phyloP scores from a whole-genome alignment of 306 rosid genomes.

The Quercus robur region DNA sequence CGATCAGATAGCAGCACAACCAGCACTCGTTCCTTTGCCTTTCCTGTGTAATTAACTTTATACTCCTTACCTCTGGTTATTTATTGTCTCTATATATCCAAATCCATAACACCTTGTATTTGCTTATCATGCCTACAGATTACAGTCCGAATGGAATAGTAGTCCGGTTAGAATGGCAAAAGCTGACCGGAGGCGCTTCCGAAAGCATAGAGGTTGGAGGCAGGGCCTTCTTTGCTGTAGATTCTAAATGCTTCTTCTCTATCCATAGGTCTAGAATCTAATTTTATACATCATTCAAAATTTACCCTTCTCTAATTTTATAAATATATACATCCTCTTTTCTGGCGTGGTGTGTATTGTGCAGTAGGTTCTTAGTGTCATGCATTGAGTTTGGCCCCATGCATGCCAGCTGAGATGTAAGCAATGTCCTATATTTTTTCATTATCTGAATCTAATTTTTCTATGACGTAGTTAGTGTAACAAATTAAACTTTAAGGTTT shows the following conservation, averaged over 20 bases:
- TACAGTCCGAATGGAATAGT: slow-evolving; percentile 77
- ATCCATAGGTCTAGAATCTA: slow-evolving; percentile 33
- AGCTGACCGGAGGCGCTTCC: slow-evolving; percentile 46
- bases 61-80: not conserved
- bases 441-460: not conserved
- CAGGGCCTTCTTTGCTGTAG: slow-evolving; percentile 79
- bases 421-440: slow-evolving; percentile 3
- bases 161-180: slow-evolving; percentile 92
- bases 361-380: slow-evolving; percentile 38
- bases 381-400: slow-evolving; percentile 4
- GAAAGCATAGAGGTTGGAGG: slow-evolving; percentile 66
- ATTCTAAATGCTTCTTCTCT: slow-evolving; percentile 49
- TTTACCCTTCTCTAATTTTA: slow-evolving; percentile 1
- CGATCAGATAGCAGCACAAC: slow-evolving; percentile 97
- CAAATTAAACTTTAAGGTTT: too few species aligned
- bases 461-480: not conserved
- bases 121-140: slow-evolving; percentile 43
- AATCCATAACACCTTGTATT: slow-evolving; percentile 1
- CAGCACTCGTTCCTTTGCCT: slow-evolving; percentile 94
- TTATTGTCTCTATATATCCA: not conserved
- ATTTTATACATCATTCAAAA: slow-evolving; percentile 19
- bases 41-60: slow-evolving; percentile 57
- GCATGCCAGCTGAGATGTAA: slow-evolving; percentile 5
- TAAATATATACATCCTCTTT: slow-evolving; percentile 21
- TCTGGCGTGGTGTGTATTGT: slow-evolving; percentile 29